Evolutionary conservation across 164 flowering plant genomes (phyloP).

Genomic region (Dillenia turbinata): DNA sequence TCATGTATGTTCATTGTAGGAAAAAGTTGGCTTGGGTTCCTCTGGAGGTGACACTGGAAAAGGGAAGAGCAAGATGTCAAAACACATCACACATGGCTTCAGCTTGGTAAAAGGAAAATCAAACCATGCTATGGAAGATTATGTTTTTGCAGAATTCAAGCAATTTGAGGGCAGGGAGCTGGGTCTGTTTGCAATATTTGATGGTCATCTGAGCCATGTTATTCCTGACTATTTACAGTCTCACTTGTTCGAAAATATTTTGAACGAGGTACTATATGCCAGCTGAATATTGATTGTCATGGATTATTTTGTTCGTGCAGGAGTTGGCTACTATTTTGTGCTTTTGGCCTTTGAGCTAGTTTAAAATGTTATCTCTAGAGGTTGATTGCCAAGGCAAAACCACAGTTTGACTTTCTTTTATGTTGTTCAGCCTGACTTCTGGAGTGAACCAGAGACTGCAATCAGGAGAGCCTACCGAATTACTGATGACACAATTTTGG

Average conservation of each 20-base stretch:
- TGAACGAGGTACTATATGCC: slow-evolving; percentile 60
- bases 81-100: slow-evolving; percentile 69
- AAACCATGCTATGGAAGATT: slow-evolving; percentile 84
- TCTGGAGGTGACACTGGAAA: slow-evolving; percentile 71
- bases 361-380: too few species aligned
- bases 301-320: too few species aligned
- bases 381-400: too few species aligned
- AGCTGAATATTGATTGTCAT: not conserved
- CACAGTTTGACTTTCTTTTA: not conserved
- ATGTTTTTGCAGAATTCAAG: slow-evolving; percentile 73
- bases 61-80: slow-evolving; percentile 81
- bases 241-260: slow-evolving; percentile 77
- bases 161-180: slow-evolving; percentile 66
- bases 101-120: slow-evolving; percentile 79
- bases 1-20: slow-evolving; percentile 35
- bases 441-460: slow-evolving; percentile 71
- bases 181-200: slow-evolving; percentile 92
- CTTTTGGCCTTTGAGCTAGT: too few species aligned
- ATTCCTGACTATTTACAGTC: slow-evolving; percentile 69
- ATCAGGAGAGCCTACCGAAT: slow-evolving; percentile 58
- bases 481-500: slow-evolving; percentile 67
- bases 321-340: not conserved
- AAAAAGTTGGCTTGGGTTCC: slow-evolving; percentile 59
- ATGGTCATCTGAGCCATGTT: slow-evolving; percentile 84
- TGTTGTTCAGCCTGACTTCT: slow-evolving; percentile 64